Conservation (phyloP, 2,329 filamentous ascomycete genomes). For the Apiospora marii region DNA sequence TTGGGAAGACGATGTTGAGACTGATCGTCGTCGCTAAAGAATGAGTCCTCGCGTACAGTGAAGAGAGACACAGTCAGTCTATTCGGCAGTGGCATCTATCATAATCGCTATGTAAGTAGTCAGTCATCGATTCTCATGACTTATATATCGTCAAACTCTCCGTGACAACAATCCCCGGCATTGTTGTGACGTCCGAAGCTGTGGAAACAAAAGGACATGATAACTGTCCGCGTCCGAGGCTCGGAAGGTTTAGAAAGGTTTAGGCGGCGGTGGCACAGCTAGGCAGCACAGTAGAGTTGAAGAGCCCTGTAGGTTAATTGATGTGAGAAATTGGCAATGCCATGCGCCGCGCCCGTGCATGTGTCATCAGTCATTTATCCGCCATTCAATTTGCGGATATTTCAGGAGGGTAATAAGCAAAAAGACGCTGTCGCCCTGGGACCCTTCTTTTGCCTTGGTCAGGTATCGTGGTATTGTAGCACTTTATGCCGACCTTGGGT, state of each 20-base stretch:
- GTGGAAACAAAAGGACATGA: neutral
- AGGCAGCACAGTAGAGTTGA: too few relatives aligned
- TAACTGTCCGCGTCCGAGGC: slow-evolving; percentile 1
- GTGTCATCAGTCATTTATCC: neutral
- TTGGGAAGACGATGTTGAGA: too few relatives aligned
- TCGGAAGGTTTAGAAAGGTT: neutral
- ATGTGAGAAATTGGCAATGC: neutral
- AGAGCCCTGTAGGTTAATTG: neutral
- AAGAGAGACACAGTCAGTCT: neutral
- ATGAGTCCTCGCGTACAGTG: neutral
- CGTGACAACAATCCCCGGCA: neutral
- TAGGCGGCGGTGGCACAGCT: too few relatives aligned
- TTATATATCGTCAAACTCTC: neutral
- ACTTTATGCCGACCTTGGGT: too few relatives aligned
- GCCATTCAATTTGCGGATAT: neutral
- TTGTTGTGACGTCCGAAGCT: neutral
- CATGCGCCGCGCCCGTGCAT: neutral
- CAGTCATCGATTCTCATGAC: neutral
- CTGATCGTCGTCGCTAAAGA: too few relatives aligned
- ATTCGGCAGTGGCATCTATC: neutral
- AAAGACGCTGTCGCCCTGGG: neutral
- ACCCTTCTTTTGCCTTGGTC: neutral
- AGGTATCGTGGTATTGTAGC: too few relatives aligned
- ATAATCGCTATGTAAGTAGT: neutral
- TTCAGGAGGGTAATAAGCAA: neutral